Conservation (phyloP, 2,329 filamentous ascomycete genomes). For the Calonectria ilicicola region DNA sequence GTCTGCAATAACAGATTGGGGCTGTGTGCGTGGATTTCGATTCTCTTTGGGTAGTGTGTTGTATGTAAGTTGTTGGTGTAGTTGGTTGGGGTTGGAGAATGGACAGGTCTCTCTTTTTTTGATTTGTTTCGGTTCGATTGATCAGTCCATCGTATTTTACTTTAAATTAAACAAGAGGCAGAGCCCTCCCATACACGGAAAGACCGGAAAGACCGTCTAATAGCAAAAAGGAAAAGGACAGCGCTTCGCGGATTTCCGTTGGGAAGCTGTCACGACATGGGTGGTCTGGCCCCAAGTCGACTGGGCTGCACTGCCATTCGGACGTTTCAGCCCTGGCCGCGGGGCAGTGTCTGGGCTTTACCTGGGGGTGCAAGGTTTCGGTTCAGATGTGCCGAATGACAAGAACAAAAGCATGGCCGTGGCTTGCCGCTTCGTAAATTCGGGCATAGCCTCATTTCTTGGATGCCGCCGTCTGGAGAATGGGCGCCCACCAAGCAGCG, state of each 20-base stretch:
- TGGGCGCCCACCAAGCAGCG: background rate
- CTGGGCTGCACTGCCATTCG: background rate
- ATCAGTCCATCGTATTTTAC: background rate
- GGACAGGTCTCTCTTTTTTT: background rate
- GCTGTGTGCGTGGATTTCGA: background rate
- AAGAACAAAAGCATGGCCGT: background rate
- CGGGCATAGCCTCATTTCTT: background rate
- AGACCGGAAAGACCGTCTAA: background rate
- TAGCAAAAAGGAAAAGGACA: background rate
- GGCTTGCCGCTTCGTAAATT: background rate
- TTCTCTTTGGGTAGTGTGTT: background rate
- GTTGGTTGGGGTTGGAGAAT: background rate
- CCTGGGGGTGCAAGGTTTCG: background rate
- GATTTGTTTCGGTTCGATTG: background rate
- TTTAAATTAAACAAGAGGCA: background rate
- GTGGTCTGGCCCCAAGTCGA: background rate
- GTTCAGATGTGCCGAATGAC: background rate
- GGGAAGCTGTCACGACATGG: background rate
- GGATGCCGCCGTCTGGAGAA: background rate
- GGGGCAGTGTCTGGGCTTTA: background rate
- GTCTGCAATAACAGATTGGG: background rate
- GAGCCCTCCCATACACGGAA: background rate
- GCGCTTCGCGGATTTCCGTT: background rate
- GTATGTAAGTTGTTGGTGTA: background rate
- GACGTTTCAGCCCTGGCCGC: slow-evolving; percentile 4